These are phyloP conservation scores for Chalciporus sp. DNA, from an alignment of 1,284 basidiomycete species.

Conservation along the genomic window DNA sequence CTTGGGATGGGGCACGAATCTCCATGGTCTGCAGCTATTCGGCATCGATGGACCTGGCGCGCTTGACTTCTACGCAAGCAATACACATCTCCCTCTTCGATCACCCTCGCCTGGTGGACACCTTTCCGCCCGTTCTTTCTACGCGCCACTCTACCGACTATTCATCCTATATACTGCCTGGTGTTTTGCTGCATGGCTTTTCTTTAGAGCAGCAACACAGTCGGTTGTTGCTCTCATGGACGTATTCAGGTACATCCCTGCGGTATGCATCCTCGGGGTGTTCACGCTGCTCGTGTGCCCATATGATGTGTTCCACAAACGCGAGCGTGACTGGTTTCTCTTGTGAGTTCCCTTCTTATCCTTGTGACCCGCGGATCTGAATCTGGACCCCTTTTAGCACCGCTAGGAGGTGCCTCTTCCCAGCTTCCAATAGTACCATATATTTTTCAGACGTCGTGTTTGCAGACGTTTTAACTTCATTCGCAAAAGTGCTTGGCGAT, in stretches of 20 bases:
- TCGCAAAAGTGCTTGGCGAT: conserved; percentile 95
- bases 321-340: conserved; percentile 74
- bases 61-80: conserved; percentile 58
- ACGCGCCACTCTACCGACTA: conserved; percentile 69
- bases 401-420: conserved; percentile 65
- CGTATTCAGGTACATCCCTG: conserved; percentile 74
- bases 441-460: conserved; percentile 93
- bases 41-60: conserved; percentile 74
- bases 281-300: conserved; percentile 66
- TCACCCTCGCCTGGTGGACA: conserved; percentile 36
- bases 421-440: conserved; percentile 61
- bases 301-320: conserved; percentile 63
- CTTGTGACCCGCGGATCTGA: conserved; percentile 7
- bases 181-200: conserved; percentile 64
- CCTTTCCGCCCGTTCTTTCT: conserved; percentile 36
- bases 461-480: conserved; percentile 95
- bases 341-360: conserved; percentile 51
- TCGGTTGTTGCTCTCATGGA: conserved; percentile 67
- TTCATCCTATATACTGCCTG: conserved; percentile 61
- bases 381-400: conserved; percentile 7
- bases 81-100: conserved; percentile 27
- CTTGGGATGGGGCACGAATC: conserved; percentile 83
- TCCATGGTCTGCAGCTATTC: conserved; percentile 78
- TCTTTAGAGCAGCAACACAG: conserved; percentile 62
- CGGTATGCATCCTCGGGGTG: conserved; percentile 62